A percentile compares a stretch with the other conserved stretches of the same genome.
phyloP scores from a whole-genome alignment of 306 rosid genomes.

The Prunus kanzakura region DNA sequence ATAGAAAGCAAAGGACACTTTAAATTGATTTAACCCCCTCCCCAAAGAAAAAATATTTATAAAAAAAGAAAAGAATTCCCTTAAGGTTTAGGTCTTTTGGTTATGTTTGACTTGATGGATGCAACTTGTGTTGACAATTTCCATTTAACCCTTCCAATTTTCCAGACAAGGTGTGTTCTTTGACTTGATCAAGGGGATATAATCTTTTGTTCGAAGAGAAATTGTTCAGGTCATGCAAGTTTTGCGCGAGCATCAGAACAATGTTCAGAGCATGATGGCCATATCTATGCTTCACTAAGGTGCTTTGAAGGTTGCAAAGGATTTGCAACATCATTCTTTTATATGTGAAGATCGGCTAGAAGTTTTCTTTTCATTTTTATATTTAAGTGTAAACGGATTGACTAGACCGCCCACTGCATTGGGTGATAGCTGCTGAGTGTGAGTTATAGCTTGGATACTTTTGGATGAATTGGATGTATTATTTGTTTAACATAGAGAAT shows the following conservation, averaged over 20 bases:
- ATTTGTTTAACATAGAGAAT: neutral
- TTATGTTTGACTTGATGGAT: neutral
- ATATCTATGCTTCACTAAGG: neutral
- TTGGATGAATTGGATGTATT: neutral
- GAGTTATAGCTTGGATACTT: neutral
- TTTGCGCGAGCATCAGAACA: neutral
- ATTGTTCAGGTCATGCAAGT: neutral
- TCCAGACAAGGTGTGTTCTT: constrained; percentile 88
- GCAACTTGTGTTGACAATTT: constrained; percentile 22
- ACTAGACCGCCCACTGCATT: neutral
- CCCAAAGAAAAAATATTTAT: neutral
- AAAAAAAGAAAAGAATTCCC: neutral
- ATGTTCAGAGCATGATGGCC: neutral
- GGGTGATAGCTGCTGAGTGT: neutral
- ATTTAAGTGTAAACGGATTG: neutral
- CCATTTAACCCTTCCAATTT: constrained; percentile 17
- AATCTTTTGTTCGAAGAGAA: constrained; percentile 2
- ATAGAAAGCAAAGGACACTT: neutral
- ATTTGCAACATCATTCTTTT: constrained; percentile 8
- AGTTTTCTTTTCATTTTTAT: neutral
- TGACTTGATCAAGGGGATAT: constrained; percentile 43
- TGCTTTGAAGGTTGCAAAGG: neutral
- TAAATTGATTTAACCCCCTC: neutral
- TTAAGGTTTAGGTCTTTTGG: no score
- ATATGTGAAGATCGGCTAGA: neutral